Evolutionary conservation across 208 protist species (phyloP).

Genomic region (Acanthamoeba lenticulata): DNA sequence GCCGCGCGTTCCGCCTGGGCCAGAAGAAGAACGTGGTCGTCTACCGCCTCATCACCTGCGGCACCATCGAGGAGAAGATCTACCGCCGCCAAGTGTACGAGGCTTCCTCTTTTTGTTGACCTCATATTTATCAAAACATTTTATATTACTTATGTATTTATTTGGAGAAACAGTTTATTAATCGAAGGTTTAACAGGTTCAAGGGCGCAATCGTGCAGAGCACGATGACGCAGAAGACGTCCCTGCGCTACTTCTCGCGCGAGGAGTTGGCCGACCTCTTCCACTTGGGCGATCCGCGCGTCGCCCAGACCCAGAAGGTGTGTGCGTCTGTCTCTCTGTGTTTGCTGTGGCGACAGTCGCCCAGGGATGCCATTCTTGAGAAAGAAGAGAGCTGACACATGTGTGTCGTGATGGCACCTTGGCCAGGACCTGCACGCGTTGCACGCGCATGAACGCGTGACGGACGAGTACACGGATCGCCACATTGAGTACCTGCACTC

Average conservation of each 20-base stretch:
- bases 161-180: too few species aligned
- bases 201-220: conserved; percentile 78
- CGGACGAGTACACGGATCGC: conserved; percentile 61
- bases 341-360: too few species aligned
- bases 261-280: conserved; percentile 74
- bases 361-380: too few species aligned
- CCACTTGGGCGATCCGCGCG: conserved; percentile 67
- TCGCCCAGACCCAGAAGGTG: conserved; percentile 70
- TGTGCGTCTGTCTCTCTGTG: background rate
- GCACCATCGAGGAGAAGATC: conserved; percentile 83
- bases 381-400: too few species aligned
- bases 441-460: conserved; percentile 71
- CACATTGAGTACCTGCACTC: conserved; percentile 55
- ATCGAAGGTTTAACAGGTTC: too few species aligned
- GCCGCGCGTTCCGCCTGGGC: conserved; percentile 78
- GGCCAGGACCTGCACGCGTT: conserved; percentile 55
- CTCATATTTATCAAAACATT: too few species aligned
- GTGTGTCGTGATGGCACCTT: too few species aligned
- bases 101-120: too few species aligned
- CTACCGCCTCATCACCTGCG: conserved; percentile 80
- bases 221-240: conserved; percentile 67
- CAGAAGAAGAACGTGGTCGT: conserved; percentile 82
- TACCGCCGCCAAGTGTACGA: conserved; percentile 80
- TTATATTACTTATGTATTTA: too few species aligned
- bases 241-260: conserved; percentile 74